A percentile compares a stretch with the other conserved stretches of the same genome.
Evolutionary conservation across 2,329 filamentous ascomycete species (phyloP).

Genomic region (Plenodomus tracheiphilus): DNA sequence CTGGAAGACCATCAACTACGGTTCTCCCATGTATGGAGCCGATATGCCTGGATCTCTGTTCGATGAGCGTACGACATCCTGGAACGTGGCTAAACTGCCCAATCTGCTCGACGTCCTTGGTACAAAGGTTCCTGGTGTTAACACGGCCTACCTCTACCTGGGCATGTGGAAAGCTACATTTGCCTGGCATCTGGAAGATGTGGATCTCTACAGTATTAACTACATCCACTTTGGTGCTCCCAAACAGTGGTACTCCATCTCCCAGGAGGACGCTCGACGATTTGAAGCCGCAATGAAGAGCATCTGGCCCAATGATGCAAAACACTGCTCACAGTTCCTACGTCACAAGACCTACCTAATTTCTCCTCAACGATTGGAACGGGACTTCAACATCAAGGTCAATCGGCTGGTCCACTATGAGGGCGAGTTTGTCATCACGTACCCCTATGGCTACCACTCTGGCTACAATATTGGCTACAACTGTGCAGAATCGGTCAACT

Average conservation of each 20-base stretch:
- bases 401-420: constrained; percentile 96
- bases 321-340: constrained; percentile 93
- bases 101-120: constrained; percentile 93
- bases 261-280: constrained; percentile 86
- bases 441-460: constrained; percentile 97
- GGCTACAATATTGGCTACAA: constrained; percentile 98
- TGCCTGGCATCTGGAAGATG: constrained; percentile 97
- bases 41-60: constrained; percentile 97
- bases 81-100: constrained; percentile 94
- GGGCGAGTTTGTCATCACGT: constrained; percentile 97
- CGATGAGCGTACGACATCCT: constrained; percentile 77
- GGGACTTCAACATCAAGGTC: constrained; percentile 91
- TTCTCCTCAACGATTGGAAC: constrained; percentile 82
- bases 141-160: constrained; percentile 95
- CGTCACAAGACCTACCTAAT: constrained; percentile 98
- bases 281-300: constrained; percentile 96
- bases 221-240: constrained; percentile 98
- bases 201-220: constrained; percentile 99
- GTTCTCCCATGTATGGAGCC: constrained; percentile 90
- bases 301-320: constrained; percentile 93
- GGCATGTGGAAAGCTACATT: constrained; percentile 99
- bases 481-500: constrained; percentile 98
- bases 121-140: constrained; percentile 94
- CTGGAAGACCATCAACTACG: constrained; percentile 97
- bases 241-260: constrained; percentile 99